Evolutionary conservation across 352 stramenopile species (phyloP).

Genomic region (Pythium dissimile): DNA sequence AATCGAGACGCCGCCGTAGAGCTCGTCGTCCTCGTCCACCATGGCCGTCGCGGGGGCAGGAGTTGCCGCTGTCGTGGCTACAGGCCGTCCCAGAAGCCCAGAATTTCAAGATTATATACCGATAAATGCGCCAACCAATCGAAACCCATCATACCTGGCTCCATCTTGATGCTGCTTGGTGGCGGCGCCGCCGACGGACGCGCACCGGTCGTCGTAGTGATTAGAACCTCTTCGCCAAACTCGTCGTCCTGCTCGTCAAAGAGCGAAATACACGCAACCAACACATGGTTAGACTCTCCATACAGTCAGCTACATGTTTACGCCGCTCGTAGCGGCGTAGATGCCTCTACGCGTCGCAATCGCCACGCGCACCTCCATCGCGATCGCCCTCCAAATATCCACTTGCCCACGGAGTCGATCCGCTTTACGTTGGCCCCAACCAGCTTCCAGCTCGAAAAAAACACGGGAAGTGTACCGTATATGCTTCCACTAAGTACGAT

Average conservation of each 20-base stretch:
- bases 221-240: conserved; percentile 76
- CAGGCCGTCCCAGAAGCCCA: neutral
- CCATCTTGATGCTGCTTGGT: neutral
- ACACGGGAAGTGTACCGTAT: neutral
- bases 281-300: neutral
- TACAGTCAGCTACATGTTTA: neutral
- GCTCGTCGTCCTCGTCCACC: conserved; percentile 64
- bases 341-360: too few relatives aligned
- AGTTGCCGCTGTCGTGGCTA: conserved; percentile 2
- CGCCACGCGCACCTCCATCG: conserved; percentile 3
- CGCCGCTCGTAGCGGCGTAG: neutral
- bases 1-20: conserved; percentile 79
- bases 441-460: neutral
- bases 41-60: conserved; percentile 13
- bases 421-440: too few relatives aligned
- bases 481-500: conserved; percentile 3
- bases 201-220: conserved; percentile 27
- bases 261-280: conserved; percentile 8
- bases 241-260: conserved; percentile 58
- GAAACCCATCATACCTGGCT: neutral
- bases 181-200: neutral
- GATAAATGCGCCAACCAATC: neutral
- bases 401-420: neutral
- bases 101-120: neutral
- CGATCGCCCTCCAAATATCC: neutral